Evolutionary conservation across 371 early-diverging fungal genomes (phyloP).

Genomic region (Apophysomyces variabilis): DNA sequence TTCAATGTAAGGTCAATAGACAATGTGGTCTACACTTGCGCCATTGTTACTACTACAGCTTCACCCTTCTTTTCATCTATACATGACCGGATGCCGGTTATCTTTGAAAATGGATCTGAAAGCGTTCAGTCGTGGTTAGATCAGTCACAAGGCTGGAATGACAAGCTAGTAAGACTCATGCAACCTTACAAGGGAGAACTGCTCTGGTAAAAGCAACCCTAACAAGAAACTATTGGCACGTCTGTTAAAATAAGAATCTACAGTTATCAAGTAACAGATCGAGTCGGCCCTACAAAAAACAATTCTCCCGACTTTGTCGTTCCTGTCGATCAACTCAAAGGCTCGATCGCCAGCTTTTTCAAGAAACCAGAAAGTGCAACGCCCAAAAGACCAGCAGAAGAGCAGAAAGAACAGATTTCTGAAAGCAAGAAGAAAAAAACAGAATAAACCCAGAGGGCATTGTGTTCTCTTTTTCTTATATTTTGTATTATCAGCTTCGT

Average conservation of each 20-base stretch:
- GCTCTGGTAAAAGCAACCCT: conserved; percentile 33
- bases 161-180: conserved; percentile 44
- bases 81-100: conserved; percentile 80
- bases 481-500: not conserved
- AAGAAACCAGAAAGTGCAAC: not conserved
- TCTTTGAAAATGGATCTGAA: conserved; percentile 52
- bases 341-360: conserved; percentile 40
- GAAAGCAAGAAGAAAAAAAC: conserved; percentile 14
- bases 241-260: conserved; percentile 16
- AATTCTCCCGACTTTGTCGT: conserved; percentile 51
- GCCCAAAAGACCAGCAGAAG: not conserved
- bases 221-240: no score
- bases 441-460: not conserved
- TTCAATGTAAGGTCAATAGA: not conserved
- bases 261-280: conserved; percentile 50
- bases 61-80: conserved; percentile 54
- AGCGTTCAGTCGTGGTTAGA: conserved; percentile 67
- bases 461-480: not conserved
- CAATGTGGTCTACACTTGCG: conserved; percentile 39
- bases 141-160: conserved; percentile 40
- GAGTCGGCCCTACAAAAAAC: conserved; percentile 41
- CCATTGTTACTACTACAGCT: conserved; percentile 65
- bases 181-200: conserved; percentile 60
- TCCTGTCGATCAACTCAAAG: conserved; percentile 38
- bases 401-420: conserved; percentile 1